Evolutionary conservation across 2,329 filamentous ascomycete genomes (phyloP).

Genomic region (Hypoxylon sp.): DNA sequence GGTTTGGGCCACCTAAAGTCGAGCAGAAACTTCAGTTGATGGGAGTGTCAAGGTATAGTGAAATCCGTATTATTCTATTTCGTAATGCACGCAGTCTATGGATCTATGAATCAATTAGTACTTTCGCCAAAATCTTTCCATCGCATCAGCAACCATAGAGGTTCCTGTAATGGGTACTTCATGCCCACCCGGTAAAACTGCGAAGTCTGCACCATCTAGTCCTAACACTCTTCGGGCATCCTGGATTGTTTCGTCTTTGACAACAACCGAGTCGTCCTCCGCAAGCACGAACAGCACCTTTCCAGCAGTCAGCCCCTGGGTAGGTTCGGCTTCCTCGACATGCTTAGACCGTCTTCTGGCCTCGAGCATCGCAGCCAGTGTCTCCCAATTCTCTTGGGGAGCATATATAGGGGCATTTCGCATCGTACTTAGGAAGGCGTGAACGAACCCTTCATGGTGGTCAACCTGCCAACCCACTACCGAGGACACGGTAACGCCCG

Average conservation of each 20-base stretch:
- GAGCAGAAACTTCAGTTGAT: too few relatives aligned
- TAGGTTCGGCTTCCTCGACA: conserved; percentile 9
- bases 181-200: conserved; percentile 70
- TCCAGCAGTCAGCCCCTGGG: conserved; percentile 50
- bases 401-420: conserved; percentile 73
- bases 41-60: too few relatives aligned
- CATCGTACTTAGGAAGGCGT: conserved; percentile 75
- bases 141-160: conserved; percentile 61
- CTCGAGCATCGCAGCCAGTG: conserved; percentile 60
- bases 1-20: too few relatives aligned
- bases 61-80: too few relatives aligned
- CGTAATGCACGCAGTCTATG: too few relatives aligned
- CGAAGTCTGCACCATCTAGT: conserved; percentile 63
- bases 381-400: conserved; percentile 68
- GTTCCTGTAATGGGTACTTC: conserved; percentile 73
- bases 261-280: conserved; percentile 70
- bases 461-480: conserved; percentile 76
- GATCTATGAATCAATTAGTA: too few relatives aligned
- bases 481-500: conserved; percentile 64
- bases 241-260: conserved; percentile 68
- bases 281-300: conserved; percentile 74
- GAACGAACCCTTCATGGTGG: conserved; percentile 72
- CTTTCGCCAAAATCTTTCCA: conserved; percentile 37
- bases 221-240: conserved; percentile 68
- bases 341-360: conserved; percentile 41